Percentiles rank a stretch among this genome's conserved stretches.
phyloP scores from a whole-genome alignment of 345 rosid species.

The Capsella bursapastoris region DNA sequence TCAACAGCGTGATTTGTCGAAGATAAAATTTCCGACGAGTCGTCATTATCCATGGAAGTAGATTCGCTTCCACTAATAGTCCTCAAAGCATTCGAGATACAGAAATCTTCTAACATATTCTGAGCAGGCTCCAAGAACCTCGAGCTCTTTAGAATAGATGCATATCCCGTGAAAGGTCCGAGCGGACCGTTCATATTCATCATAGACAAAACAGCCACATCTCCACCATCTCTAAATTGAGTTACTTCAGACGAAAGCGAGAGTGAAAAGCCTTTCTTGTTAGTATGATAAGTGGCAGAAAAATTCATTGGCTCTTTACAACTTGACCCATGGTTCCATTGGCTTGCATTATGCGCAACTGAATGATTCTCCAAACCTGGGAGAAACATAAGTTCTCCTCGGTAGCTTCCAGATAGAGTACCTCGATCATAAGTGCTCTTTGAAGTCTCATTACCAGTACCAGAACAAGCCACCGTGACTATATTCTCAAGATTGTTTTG shows the following conservation, averaged over 20 bases:
- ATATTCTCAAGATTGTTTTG: too few species aligned
- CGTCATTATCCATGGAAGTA: conserved; percentile 1
- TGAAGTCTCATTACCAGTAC: not conserved
- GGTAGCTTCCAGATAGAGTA: not conserved
- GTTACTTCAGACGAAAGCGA: not conserved
- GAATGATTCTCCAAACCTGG: not conserved
- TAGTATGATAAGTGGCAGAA: not conserved
- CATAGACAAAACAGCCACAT: not conserved
- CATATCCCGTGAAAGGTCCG: conserved; percentile 14
- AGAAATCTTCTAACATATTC: not conserved
- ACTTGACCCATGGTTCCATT: not conserved
- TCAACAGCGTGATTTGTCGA: not conserved
- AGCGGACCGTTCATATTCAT: not conserved
- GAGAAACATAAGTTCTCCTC: conserved; percentile 7
- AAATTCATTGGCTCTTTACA: not conserved
- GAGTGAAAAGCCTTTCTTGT: not conserved
- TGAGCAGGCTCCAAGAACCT: conserved; percentile 12
- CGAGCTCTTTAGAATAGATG: not conserved
- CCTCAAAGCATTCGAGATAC: not conserved
- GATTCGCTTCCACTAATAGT: not conserved
- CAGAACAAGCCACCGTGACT: not conserved
- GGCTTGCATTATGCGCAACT: not conserved
- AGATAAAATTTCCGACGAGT: not conserved
- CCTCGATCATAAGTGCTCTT: conserved; percentile 12
- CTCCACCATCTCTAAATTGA: not conserved